These are phyloP conservation scores for Amanita rubescens DNA, from an alignment of 768 basidiomycete species.

Conservation along the genomic window DNA sequence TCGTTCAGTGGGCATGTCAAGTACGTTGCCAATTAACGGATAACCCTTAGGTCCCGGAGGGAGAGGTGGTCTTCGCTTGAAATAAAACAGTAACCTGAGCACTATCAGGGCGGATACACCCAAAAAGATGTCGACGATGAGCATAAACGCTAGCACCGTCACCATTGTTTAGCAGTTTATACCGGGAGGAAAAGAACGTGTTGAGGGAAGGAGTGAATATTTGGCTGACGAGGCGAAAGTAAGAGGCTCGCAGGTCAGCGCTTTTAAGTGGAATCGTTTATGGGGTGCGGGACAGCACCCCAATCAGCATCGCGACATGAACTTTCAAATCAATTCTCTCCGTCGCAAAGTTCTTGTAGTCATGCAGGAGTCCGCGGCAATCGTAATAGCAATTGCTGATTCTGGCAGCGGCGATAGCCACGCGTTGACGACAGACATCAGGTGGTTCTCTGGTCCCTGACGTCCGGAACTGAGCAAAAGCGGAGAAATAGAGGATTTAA, in stretches of 20 bases:
- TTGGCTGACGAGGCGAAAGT: not conserved
- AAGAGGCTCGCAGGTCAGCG: slow-evolving; percentile 10
- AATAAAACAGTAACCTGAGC: slow-evolving; percentile 22
- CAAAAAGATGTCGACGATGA: slow-evolving; percentile 26
- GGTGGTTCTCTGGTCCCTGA: slow-evolving; percentile 10
- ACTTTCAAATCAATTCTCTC: slow-evolving; percentile 16
- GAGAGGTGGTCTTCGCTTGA: slow-evolving; percentile 21
- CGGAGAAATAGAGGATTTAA: not conserved
- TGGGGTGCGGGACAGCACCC: slow-evolving; percentile 27
- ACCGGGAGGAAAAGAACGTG: not conserved
- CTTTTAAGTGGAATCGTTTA: slow-evolving; percentile 31
- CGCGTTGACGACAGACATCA: slow-evolving; percentile 33
- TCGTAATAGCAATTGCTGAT: slow-evolving; percentile 21
- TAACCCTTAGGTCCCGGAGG: slow-evolving; percentile 48
- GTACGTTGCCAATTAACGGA: slow-evolving; percentile 46
- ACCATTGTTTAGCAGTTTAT: no score
- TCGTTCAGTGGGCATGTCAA: slow-evolving; percentile 43
- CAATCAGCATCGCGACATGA: slow-evolving; percentile 28
- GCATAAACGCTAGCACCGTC: slow-evolving; percentile 18
- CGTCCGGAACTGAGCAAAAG: slow-evolving; percentile 1
- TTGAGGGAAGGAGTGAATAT: slow-evolving; percentile 18
- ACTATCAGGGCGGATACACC: slow-evolving; percentile 28
- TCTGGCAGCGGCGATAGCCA: slow-evolving; percentile 20
- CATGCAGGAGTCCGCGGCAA: slow-evolving; percentile 28
- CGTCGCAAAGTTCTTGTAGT: slow-evolving; percentile 23